Base-by-base conservation (phyloP, 805 yeast genomes). In the Candida orba region DNA sequence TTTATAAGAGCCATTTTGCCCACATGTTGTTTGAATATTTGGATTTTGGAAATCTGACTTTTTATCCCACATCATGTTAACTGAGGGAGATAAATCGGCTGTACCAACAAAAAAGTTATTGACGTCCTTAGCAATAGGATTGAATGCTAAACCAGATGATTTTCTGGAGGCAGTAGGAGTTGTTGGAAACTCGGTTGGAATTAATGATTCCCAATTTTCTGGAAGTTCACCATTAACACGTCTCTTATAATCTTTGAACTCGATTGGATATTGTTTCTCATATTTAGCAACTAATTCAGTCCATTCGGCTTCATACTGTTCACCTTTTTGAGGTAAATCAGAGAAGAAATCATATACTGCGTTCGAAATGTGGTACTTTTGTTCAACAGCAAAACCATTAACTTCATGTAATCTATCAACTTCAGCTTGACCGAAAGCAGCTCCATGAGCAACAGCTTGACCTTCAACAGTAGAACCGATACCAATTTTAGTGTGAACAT, bases 61-160 rank as follows among this genome's bases (percentile, higher is more conserved):
- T 58, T 76, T 65, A 75, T 91, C 79, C 76, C 93, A 81, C 62
- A 97, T 90, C 72, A 88, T 77, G 79, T 91, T 93, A 45, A 27
- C 29, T 9, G 98, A 91, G 54, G 95, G 95, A 47, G 98, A 91
- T 72, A 91, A 79, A 71, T 91, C 99, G 47, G 99, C 99, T 53
- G 98, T 89, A 62, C 99, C 99, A 72, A 97, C 97, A 62, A 91
- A 71, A 51, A 91, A 71, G 75, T 89, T 96, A 44, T 98, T 98
- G 42, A 91, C 53, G 37, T 56, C 76, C 23, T 73, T 75, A 58
- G 75, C 73, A 57, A 91, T 67, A 52, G 71, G 67, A 54, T 75
- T 72, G 58, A 91, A 71, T 34, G 82, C 87, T 54, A 73, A 73
- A 75, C 91, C 97, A 42, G 95, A 84, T 60, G 89, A 74, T 76